Base-by-base conservation (phyloP, 768 basidiomycete genomes). In the Russula lepida region DNA sequence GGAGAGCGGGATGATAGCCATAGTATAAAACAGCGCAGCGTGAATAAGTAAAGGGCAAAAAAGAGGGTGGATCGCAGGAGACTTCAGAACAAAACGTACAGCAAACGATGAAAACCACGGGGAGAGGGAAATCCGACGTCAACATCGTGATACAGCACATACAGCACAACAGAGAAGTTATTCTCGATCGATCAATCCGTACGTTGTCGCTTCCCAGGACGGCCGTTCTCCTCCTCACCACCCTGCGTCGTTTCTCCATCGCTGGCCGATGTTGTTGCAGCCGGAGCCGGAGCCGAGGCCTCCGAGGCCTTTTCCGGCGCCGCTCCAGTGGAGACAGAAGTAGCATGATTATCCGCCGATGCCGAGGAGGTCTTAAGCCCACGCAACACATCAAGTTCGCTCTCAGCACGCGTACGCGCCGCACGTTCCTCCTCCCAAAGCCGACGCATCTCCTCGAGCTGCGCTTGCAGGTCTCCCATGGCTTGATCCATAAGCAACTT, bases 401-500 rank as follows among this genome's bases (percentile, higher is more conserved):
- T 74, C 72, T 89, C 86, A 0, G 80, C 75, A 37, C 85, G 74
- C 71, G 81, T 76, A 33, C 86, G 77, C 3, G 75, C 77, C 56
- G 75, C 74, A 21, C 86, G 79, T 70, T 92, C 90, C 66, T 89
- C 86, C 55, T 90, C 89, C 85, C 88, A 90, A 69, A 85, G 66
- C n/a, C 86, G 76, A 69, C 87, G 83, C 71, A 88, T 78, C 72
- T 92, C 90, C 67, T 91, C 90, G 12, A 92, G 77, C 70, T 92
- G 89, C 15, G 84, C 82, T 71, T 92, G 89, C 59, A 90, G 74
- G 67, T 91, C 89, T 6, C 87, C 88, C 89, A 91, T 89, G 2
- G 89, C 89, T 73, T 93, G 92, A 68, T 94, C 92, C 87, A 90
- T 92, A 54, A 95, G 76, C 35, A 93, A 71, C 74, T 93, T 93